phyloP scores from a whole-genome alignment of 129 eudicot genomes.

The Oenanthe sinensis region DNA sequence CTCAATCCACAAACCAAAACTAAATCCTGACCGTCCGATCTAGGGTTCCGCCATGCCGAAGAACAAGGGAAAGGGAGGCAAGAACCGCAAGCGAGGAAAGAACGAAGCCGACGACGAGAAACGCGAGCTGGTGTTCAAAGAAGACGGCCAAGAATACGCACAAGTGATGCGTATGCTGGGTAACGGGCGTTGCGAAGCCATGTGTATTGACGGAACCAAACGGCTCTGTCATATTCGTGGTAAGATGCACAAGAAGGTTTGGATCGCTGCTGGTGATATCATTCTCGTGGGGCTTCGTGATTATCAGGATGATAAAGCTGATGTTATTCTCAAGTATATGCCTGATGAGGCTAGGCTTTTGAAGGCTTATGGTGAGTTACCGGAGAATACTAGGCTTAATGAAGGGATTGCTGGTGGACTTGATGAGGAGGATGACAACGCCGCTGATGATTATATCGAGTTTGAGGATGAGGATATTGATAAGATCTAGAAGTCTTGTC shows the following conservation, averaged over 20 bases:
- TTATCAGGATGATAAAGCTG: conserved; percentile 95
- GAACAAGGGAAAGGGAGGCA: conserved; percentile 99
- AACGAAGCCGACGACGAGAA: conserved; percentile 98
- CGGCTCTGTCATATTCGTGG: conserved; percentile 92
- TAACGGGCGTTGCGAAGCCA: conserved; percentile 77
- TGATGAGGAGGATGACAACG: conserved; percentile 7
- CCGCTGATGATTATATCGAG: conserved; percentile 6
- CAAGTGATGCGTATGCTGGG: conserved; percentile 94
- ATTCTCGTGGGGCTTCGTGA: conserved; percentile 83
- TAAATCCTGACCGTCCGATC: conserved; percentile 7
- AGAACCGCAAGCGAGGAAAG: conserved; percentile 91
- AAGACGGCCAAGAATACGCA: conserved; percentile 94
- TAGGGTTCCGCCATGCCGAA: conserved; percentile 65
- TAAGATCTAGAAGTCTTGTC: not conserved
- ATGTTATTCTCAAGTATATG: conserved; percentile 85
- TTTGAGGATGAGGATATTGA: conserved; percentile 8
- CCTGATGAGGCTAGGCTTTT: conserved; percentile 81
- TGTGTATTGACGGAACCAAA: conserved; percentile 78
- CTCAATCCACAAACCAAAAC: not conserved
- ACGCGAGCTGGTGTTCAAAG: conserved; percentile 88
- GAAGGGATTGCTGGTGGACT: conserved; percentile 1
- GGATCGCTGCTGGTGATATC: conserved; percentile 97
- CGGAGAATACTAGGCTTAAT: conserved; percentile 1
- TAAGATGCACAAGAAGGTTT: conserved; percentile 96
- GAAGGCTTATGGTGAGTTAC: conserved; percentile 49